Evolutionary conservation across 176 grass and related monocot genomes (phyloP).

Genomic region (Metroxylon sagu): DNA sequence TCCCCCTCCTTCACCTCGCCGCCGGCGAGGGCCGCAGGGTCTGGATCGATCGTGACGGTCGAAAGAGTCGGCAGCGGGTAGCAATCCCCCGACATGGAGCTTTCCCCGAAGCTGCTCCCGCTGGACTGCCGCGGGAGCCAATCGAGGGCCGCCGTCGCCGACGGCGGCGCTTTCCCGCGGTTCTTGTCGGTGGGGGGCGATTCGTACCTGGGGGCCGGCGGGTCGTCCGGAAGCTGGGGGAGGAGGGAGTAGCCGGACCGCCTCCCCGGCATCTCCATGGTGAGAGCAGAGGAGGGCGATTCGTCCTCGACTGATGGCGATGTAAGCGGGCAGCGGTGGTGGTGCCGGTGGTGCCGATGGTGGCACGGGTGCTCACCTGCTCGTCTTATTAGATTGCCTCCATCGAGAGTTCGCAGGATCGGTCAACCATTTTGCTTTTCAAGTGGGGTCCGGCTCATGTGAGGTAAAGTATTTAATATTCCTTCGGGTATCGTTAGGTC

Average conservation of each 20-base stretch:
- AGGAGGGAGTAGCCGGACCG: constrained; percentile 43
- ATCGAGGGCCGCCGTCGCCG: not conserved
- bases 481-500: no score
- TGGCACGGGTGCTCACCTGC: no score
- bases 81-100: constrained; percentile 64
- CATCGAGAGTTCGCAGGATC: no score
- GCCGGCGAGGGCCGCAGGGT: not conserved
- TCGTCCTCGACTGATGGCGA: no score
- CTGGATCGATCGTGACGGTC: constrained; percentile 25
- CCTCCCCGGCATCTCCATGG: constrained; percentile 19
- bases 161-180: constrained; percentile 15
- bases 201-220: constrained; percentile 4
- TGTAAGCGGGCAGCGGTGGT: no score
- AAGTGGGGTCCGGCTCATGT: no score
- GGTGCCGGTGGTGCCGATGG: no score
- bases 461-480: no score
- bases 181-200: constrained; percentile 1
- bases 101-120: constrained; percentile 88
- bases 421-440: no score
- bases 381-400: no score
- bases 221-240: constrained; percentile 44
- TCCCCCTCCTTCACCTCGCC: not conserved
- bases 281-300: not conserved
- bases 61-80: constrained; percentile 36
- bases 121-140: constrained; percentile 77